Evolutionary conservation across 2,329 filamentous ascomycete species (phyloP).

Genomic region (Fusarium proliferatum): DNA sequence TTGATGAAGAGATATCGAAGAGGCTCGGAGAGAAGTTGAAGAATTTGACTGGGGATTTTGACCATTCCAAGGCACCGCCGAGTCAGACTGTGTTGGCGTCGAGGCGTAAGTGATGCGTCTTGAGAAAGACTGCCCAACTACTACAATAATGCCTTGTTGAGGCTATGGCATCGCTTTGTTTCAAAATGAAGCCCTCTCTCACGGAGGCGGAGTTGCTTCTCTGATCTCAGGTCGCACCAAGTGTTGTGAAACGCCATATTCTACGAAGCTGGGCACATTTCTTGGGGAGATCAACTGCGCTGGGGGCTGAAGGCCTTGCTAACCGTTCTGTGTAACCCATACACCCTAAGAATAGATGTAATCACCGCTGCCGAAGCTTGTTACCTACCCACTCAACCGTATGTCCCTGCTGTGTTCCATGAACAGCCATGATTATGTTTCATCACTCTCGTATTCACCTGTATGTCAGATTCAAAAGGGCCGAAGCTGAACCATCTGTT

Average conservation of each 20-base stretch:
- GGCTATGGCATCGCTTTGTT: background rate
- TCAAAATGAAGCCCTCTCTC: rapidly evolving
- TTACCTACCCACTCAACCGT: background rate
- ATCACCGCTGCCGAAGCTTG: too few relatives aligned
- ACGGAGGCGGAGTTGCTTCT: background rate
- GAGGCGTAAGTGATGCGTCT: background rate
- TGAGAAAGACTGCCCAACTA: rapidly evolving
- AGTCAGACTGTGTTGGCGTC: background rate
- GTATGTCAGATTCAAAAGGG: background rate
- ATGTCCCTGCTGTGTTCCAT: background rate
- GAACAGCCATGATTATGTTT: background rate
- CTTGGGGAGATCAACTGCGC: rapidly evolving
- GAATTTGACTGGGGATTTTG: background rate
- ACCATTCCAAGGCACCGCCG: background rate
- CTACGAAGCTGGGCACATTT: too few relatives aligned
- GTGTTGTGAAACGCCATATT: rapidly evolving
- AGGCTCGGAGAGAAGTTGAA: background rate
- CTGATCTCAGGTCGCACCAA: background rate
- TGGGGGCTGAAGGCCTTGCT: background rate
- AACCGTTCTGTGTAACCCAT: background rate
- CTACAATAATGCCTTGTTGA: background rate
- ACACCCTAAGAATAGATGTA: background rate
- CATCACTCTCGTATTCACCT: background rate
- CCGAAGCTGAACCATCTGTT: too few relatives aligned
- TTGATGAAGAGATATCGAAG: background rate